These are phyloP conservation scores for Agapanthus africanus DNA, from an alignment of 106 monocot species.

Conservation along the genomic window DNA sequence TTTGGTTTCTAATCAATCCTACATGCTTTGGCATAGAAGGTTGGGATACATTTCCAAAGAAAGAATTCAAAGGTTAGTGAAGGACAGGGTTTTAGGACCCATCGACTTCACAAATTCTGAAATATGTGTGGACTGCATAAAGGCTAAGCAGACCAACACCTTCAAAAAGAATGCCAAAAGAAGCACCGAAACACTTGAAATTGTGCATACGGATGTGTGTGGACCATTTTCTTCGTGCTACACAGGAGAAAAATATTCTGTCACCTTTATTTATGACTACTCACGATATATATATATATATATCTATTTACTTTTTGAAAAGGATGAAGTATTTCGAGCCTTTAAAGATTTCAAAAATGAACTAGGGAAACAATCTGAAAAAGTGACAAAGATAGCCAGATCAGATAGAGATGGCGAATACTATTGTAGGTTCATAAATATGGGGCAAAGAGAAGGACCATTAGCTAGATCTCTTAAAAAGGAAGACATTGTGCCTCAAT, in stretches of 20 bases:
- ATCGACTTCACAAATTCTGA: not conserved
- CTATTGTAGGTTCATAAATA: not conserved
- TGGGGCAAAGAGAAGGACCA: not conserved
- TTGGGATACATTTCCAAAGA: not conserved
- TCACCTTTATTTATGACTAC: not conserved
- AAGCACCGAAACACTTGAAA: not conserved
- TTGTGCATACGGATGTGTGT: not conserved
- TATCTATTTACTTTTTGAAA: not conserved
- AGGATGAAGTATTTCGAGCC: not conserved
- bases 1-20: not conserved
- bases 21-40: not conserved
- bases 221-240: not conserved
- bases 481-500: not conserved
- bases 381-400: not conserved
- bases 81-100: not conserved
- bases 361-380: not conserved
- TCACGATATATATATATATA: not conserved
- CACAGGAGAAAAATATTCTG: not conserved
- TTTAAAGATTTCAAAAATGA: not conserved
- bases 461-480: conserved; percentile 6
- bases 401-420: conserved; percentile 3
- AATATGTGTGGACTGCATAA: too few species aligned
- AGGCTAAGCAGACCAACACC: too few species aligned
- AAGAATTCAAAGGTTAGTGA: not conserved
- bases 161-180: conserved; percentile 1